A percentile compares a stretch with the other conserved stretches of the same genome.
Conservation (phyloP, 2,329 filamentous ascomycete genomes). For the Cladosporium sp. region DNA sequence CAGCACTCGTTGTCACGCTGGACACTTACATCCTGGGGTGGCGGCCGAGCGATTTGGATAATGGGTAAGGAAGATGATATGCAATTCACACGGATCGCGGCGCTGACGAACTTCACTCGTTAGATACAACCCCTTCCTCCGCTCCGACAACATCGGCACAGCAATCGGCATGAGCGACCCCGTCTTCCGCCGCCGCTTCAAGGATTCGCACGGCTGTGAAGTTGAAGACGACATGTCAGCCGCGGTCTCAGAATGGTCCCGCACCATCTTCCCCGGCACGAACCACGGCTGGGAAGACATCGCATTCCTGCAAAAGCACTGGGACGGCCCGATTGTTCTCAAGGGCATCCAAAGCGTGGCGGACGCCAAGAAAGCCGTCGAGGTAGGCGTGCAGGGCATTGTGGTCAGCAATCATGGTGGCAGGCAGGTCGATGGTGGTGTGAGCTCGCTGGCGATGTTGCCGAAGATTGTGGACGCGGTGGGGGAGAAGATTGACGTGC, state of each 20-base stretch:
- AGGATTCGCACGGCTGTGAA: constrained; percentile 37
- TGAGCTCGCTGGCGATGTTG: constrained; percentile 51
- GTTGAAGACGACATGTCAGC: constrained; percentile 42
- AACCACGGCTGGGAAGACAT: constrained; percentile 57
- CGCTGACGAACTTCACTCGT: background rate
- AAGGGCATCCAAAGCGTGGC: constrained; percentile 56
- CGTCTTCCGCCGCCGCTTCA: constrained; percentile 57
- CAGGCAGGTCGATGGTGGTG: constrained; percentile 49
- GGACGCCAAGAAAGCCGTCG: constrained; percentile 44
- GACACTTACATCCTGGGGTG: constrained; percentile 51
- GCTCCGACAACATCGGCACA: constrained; percentile 46
- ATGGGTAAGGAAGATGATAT: constrained; percentile 14
- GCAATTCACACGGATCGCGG: no score
- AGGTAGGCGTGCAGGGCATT: constrained; percentile 48
- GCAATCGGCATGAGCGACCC: constrained; percentile 64
- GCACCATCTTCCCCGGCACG: constrained; percentile 23
- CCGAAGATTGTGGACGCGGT: constrained; percentile 61
- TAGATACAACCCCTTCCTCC: constrained; percentile 20
- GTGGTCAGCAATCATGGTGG: constrained; percentile 54
- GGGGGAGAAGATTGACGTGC: constrained; percentile 41
- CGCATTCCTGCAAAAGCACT: constrained; percentile 54
- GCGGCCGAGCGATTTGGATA: constrained; percentile 48
- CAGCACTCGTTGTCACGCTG: constrained; percentile 6
- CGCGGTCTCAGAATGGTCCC: constrained; percentile 53
- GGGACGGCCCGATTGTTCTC: constrained; percentile 61